Base-by-base conservation (phyloP, 1,284 basidiomycete genomes). In the Vanrija humicola region DNA sequence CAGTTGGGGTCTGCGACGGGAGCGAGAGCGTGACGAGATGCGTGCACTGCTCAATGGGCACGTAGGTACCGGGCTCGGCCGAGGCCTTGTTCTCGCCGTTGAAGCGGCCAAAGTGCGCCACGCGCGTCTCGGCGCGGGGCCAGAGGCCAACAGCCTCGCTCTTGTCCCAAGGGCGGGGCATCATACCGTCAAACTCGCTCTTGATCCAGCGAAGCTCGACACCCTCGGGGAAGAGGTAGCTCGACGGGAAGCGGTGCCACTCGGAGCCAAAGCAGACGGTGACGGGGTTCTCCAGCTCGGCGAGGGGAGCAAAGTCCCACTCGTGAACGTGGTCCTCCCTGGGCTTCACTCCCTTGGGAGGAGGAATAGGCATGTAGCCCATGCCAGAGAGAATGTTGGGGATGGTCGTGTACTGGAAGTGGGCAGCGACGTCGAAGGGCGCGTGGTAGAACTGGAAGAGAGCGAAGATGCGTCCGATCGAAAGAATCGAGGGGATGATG, bases 161-260 rank as follows among this genome's bases (percentile, higher is more conserved):
- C 39, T 52, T 48, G 56, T 69, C 72, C 75, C 62, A 77, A 48
- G 58, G 62, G 42, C 87, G 84, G 5, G 96, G 96, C 61, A 98
- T 79, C 70, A 93, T 84, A 15, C 93, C 95, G 55, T 86, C 81
- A 66, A 97, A 96, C 53, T 87, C 90, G 74, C 87, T 91, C 79
- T 90, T 87, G 70, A 98, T 79, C 77, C 92, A 98, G 59, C 88
- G 82, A 15, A 95, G 86, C 46, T 85, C 82, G 54, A 97, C 79
- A 16, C 84, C 87, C 52, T 87, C 83, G 1, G 95, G 93, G 18
- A 98, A 82, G 47, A 95, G 82, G 76, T 89, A 98, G 71, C 89
- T 87, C 1, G 89, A 84, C 0, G 94, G 91, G 80, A 94, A 99
- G 15, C 95, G 83, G 71, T 98, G 82, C 96, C 96, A 98, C 76